Base-by-base conservation (phyloP, 371 early-diverging fungal genomes). In the Syncephalastrum racemosum region DNA sequence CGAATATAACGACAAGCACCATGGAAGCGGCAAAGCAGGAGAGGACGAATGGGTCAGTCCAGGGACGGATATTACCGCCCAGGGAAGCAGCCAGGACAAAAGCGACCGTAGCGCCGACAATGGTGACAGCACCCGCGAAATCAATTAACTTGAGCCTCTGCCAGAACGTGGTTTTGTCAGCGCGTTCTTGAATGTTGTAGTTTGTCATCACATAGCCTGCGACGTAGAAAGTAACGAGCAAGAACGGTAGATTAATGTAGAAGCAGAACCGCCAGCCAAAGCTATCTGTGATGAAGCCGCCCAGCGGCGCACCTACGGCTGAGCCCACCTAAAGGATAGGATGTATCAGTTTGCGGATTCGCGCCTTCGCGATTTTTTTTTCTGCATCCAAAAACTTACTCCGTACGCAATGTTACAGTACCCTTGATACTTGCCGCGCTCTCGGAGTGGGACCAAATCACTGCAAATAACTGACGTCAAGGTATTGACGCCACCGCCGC, bases 181-280 rank as follows among this genome's bases (percentile, higher is more conserved):
- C 48, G 19, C 71, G 60, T 55, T 73, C 74, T 8, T 60, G 20
- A 25, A 75, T 31, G 23, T 79, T 79, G 48, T 75, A 79, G 20
- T 79, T 64, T 1, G 69, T 70, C 44, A 79, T 47, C 12, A 73
- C 13, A 22, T 49, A 63, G 1, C 57, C 46, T n/a, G 64, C 65
- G 23, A 90, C 65, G 56, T 82, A 81, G 19, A 84, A 58, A 13
- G 73, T 68, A 13, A 89, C 72, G 15, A 85, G 46, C 42, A 89
- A 64, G 42, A 90, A 45, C 1, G 90, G 92, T 18, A 92, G 57
- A 66, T 92, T 90, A 62, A 90, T 83, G 71, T 86, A 90, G 67
- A 91, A 91, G 5, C 81, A 77, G 20, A 75, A 83, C 0, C 84
- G 75, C 75, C 87, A 86, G 39, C 82, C 76, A 73, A 79, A 72